A percentile compares a stretch with the other conserved stretches of the same genome.
These are phyloP conservation scores for Corchorus olitorius DNA, from an alignment of 345 rosid species.

Conservation along the genomic window DNA sequence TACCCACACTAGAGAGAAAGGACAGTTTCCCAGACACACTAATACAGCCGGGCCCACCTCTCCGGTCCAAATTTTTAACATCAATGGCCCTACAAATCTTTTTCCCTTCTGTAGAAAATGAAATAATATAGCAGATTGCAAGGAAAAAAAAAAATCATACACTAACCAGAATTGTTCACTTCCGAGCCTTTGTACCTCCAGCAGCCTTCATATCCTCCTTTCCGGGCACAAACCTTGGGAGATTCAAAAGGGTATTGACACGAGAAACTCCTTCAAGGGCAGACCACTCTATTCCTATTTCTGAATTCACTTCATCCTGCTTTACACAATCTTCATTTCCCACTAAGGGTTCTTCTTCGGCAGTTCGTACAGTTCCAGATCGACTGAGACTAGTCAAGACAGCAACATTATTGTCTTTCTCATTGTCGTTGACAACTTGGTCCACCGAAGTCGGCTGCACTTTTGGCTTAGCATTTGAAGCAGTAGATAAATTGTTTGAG, in stretches of 20 bases:
- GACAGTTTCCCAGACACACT: conserved; percentile 60
- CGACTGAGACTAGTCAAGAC: conserved; percentile 36
- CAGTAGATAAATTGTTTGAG: conserved; percentile 38
- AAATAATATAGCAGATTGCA: background rate
- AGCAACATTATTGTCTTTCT: conserved; percentile 34
- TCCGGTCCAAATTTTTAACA: conserved; percentile 38
- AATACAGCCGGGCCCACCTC: conserved; percentile 67
- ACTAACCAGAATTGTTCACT: conserved; percentile 13
- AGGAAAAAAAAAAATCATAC: conserved; percentile 6
- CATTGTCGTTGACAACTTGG: conserved; percentile 27
- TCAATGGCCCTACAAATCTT: conserved; percentile 29
- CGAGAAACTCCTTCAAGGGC: conserved; percentile 98
- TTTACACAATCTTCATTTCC: conserved; percentile 43
- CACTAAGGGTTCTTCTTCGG: conserved; percentile 40
- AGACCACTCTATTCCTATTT: conserved; percentile 67
- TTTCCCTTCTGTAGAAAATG: conserved; percentile 15
- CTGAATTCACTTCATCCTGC: conserved; percentile 46
- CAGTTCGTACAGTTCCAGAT: conserved; percentile 41
- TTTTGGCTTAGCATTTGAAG: conserved; percentile 42
- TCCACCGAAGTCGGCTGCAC: conserved; percentile 33
- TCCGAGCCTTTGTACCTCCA: conserved; percentile 18
- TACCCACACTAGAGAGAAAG: conserved; percentile 46
- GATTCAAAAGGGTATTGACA: conserved; percentile 71
- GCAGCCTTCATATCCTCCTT: conserved; percentile 45
- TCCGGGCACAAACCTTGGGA: conserved; percentile 80